Base-by-base conservation (phyloP, 495 filamentous ascomycete genomes). In the Terfezia boudieri region DNA sequence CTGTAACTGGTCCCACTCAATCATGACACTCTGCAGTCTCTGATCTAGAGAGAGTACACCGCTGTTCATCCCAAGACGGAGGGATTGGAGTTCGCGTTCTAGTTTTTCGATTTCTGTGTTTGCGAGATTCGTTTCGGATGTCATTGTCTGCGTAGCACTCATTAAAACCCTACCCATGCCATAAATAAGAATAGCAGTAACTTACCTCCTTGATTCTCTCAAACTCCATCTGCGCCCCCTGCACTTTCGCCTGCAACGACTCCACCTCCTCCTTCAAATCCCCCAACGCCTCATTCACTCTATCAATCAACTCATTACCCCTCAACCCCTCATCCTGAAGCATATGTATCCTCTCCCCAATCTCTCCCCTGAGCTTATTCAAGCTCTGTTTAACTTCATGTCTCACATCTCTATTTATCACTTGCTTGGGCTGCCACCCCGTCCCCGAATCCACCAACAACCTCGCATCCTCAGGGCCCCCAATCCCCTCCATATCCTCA, bases 21-120 rank as follows among this genome's bases (percentile, higher is more conserved):
- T 86, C 58, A 89, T 89, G 43, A 84, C 89, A 57, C 84, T 90
- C 83, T 95, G 94, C 71, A 95, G 87, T 52, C 85, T 76, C 68
- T 95, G 88, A 66, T 94, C 87, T 77, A 93, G 82, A 53, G 92
- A 67, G 68, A 94, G 85, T 55, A 94, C 83, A 46, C 78, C 84
- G 65, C 95, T 89, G n/a, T 74, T 80, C 52, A 95, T 72, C 23
- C 81, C 79, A 2, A 79, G 75, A 55, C 87, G 75, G 86, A 95
- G 93, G 71, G 85, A 86, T 46, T 84, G 83, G 32, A 98, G 71
- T 67, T 98, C 89, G 65, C 93, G 94, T 70, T 96, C 90, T 82
- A 95, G 87, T 72, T 87, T 86, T 69, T 98, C 90, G 61, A 95
- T 94, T 66, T 95, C 88, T 14, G 86, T 78, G 67, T 95, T 90